These are phyloP conservation scores for Auriscalpium orientale DNA, from an alignment of 768 basidiomycete genomes.

Conservation along the genomic window DNA sequence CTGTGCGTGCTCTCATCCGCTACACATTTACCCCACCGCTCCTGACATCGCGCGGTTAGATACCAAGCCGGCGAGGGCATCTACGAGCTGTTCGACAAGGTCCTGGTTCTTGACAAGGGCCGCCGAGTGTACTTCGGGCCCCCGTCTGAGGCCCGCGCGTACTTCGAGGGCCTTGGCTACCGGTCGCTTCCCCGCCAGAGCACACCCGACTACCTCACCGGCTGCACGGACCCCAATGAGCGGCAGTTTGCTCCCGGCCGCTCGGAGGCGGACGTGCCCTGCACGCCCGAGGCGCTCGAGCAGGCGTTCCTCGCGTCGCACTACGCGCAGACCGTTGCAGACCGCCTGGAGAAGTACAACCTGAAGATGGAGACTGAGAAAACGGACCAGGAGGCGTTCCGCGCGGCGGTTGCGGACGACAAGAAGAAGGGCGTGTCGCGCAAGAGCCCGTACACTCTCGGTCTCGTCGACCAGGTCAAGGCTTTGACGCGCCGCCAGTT, in stretches of 20 bases:
- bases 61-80: conserved; percentile 73
- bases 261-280: conserved; percentile 51
- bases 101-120: conserved; percentile 76
- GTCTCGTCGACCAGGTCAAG: conserved; percentile 67
- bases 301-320: conserved; percentile 48
- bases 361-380: conserved; percentile 48
- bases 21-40: conserved; percentile 20
- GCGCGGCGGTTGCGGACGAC: conserved; percentile 64
- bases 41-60: conserved; percentile 16
- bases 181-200: conserved; percentile 75
- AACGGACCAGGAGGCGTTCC: conserved; percentile 69
- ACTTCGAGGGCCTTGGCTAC: conserved; percentile 74
- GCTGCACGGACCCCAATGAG: conserved; percentile 80
- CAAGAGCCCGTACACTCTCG: conserved; percentile 79
- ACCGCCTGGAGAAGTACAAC: conserved; percentile 49
- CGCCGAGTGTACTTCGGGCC: conserved; percentile 81
- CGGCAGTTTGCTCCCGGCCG: conserved; percentile 66
- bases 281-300: conserved; percentile 62
- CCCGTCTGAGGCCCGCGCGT: conserved; percentile 61
- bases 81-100: conserved; percentile 81
- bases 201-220: conserved; percentile 84
- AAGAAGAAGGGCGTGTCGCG: conserved; percentile 75
- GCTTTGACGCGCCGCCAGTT: conserved; percentile 71
- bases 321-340: conserved; percentile 35
- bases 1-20: conserved; percentile 35